Base-by-base conservation (phyloP, 306 rosid genomes). In the Cicer cuneatum region DNA sequence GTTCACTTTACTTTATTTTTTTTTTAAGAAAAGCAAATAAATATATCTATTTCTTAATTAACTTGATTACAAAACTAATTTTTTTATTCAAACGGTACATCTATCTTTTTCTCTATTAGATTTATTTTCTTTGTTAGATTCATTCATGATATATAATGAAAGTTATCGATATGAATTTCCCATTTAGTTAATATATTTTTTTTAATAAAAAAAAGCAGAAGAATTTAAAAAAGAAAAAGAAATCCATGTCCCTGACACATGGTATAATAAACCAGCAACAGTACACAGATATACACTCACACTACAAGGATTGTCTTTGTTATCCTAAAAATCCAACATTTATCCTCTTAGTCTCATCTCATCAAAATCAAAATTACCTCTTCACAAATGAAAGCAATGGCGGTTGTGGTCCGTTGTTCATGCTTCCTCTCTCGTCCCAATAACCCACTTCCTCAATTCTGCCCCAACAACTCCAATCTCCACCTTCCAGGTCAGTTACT, bases 371-470 rank as follows among this genome's bases (percentile, higher is more conserved):
- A 8, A 66, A 58, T 70, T 33, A 29, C 48, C 61, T 73, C 38
- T 60, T 38, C 45, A 29, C 71, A 51, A 40, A 53, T 63, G 16
- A 46, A 29, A 8, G 10, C 85, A 46, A 92, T 92, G 96, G 93
- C 96, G 78, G 84, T 82, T 69, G 58, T 76, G 13, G 69, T 87
- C 81, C 96, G 88, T 54, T 86, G 90, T 83, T 82, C 89, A 29
- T 83, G 83, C 75, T 85, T 89, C 72, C 75, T 72, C 78, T 64
- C 88, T 21, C 89, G 60, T 54, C 81, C 86, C 12, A 73, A 53
- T 85, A 59, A 79, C 69, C 33, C 66, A 18, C 83, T 58, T 35
- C 71, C 83, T 83, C 88, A 71, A 2, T 48, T 90, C 47, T 74
- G 73, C 41, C 11, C 75, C 79, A 74, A 69, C 82, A 84, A 58